These are phyloP conservation scores for Spiromastix sp. DNA, from an alignment of 2,329 filamentous ascomycete genomes.

Conservation along the genomic window DNA sequence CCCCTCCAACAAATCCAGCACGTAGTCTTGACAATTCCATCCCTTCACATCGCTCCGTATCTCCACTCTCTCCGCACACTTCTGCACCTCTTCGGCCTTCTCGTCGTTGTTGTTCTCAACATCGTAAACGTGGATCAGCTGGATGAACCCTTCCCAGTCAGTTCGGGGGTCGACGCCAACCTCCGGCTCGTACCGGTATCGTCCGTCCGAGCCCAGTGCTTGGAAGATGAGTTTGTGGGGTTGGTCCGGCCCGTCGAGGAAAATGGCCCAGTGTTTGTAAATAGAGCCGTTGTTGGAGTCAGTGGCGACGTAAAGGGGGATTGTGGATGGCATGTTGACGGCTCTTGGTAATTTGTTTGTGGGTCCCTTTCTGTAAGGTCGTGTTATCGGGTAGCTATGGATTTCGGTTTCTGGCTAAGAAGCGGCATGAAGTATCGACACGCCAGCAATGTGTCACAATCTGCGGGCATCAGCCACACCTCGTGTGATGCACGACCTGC, in stretches of 20 bases:
- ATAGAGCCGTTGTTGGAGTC: not conserved
- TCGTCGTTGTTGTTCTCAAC: not conserved
- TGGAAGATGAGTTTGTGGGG: conserved; percentile 1
- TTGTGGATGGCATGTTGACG: too few relatives aligned
- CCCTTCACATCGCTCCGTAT: conserved; percentile 14
- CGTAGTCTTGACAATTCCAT: conserved; percentile 18
- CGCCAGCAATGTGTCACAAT: too few relatives aligned
- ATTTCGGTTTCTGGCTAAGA: too few relatives aligned
- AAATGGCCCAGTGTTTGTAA: conserved; percentile 5
- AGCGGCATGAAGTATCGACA: too few relatives aligned
- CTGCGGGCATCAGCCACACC: too few relatives aligned
- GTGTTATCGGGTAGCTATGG: too few relatives aligned
- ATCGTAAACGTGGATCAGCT: conserved; percentile 1
- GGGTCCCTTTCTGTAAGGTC: too few relatives aligned
- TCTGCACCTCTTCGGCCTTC: not conserved
- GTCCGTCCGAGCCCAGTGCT: not conserved
- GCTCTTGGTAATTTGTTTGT: too few relatives aligned
- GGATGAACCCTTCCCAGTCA: not conserved
- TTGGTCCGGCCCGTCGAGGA: conserved; percentile 1
- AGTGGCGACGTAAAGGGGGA: conserved; percentile 2
- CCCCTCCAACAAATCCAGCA: conserved; percentile 15
- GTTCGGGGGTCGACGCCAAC: not conserved
- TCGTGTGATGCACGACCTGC: too few relatives aligned
- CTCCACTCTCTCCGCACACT: conserved; percentile 6
- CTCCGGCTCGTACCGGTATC: not conserved